phyloP scores from a whole-genome alignment of 768 basidiomycete species.

The Steccherinum ochraceum region DNA sequence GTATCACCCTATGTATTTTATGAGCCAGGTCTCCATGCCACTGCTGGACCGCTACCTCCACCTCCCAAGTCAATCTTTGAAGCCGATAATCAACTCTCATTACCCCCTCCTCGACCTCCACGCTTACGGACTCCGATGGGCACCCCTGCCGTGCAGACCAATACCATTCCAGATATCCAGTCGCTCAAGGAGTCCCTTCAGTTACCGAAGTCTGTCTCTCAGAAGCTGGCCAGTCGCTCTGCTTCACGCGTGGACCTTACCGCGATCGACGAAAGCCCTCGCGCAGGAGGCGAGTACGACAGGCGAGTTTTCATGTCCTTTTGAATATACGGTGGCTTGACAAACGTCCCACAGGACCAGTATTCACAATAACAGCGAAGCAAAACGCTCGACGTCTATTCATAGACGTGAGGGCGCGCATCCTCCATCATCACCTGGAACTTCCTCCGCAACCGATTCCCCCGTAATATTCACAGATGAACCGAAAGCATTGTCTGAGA shows the following conservation, averaged over 20 bases:
- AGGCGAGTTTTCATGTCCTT: conserved; percentile 1
- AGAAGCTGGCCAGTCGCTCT: conserved; percentile 27
- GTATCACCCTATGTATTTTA: conserved; percentile 47
- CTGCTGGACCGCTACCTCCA: conserved; percentile 66
- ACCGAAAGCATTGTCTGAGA: not conserved
- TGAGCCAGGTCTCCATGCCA: conserved; percentile 63
- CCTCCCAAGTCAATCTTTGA: conserved; percentile 55
- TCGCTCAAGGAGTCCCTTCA: conserved; percentile 55
- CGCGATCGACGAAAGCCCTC: conserved; percentile 11
- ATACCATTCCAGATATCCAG: conserved; percentile 37
- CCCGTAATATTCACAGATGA: not conserved
- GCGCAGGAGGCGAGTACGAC: not conserved
- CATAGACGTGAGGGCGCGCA: conserved; percentile 63
- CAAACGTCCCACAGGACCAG: too few species aligned
- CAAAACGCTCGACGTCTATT: conserved; percentile 11
- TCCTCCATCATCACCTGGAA: conserved; percentile 34
- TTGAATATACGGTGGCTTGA: too few species aligned
- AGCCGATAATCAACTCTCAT: conserved; percentile 42
- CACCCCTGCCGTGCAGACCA: conserved; percentile 15
- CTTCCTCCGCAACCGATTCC: conserved; percentile 1
- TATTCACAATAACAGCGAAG: not conserved
- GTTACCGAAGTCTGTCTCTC: conserved; percentile 42
- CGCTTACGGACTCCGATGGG: conserved; percentile 25
- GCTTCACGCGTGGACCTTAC: conserved; percentile 14
- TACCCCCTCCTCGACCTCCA: conserved; percentile 58